Percentiles rank a stretch among this genome's conserved stretches.
Conservation (phyloP, 1,139 yeast species). For the Nakaseomyces kungkrabaensis region DNA sequence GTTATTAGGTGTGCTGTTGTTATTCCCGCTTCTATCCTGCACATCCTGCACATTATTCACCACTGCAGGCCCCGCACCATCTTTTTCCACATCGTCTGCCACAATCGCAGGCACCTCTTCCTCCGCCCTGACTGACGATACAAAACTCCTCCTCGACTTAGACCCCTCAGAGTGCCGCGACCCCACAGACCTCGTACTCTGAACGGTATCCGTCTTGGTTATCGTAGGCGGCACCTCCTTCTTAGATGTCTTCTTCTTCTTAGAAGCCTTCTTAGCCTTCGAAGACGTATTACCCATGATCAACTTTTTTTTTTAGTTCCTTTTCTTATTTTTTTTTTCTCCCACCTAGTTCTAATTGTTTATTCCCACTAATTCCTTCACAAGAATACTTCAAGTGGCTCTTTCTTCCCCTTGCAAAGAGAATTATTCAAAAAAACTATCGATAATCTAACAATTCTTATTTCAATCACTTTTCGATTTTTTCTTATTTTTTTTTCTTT, state of each 20-base stretch:
- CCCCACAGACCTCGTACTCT: slow-evolving; percentile 41
- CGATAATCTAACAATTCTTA: too few species aligned
- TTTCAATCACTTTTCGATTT: too few species aligned
- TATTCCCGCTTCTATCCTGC: not conserved
- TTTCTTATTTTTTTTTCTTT: too few species aligned
- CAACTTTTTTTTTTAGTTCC: not conserved
- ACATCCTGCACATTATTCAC: too few species aligned
- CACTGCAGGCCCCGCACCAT: too few species aligned
- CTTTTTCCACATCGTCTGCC: too few species aligned
- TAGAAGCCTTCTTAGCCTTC: slow-evolving; percentile 15
- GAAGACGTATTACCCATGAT: slow-evolving; percentile 28
- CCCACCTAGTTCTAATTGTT: not conserved
- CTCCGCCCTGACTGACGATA: not conserved
- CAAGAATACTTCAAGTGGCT: too few species aligned
- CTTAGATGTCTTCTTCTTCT: slow-evolving; percentile 14
- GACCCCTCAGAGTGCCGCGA: slow-evolving; percentile 33
- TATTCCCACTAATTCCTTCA: too few species aligned
- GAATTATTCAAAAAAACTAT: too few species aligned
- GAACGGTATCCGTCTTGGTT: slow-evolving; percentile 45
- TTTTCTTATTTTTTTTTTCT: not conserved
- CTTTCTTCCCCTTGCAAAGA: too few species aligned
- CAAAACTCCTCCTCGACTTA: not conserved
- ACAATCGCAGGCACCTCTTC: not conserved
- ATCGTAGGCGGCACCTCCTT: slow-evolving; percentile 34
- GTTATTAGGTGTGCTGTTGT: not conserved